Percentiles rank a stretch among this genome's conserved stretches.
phyloP scores from a whole-genome alignment of 352 stramenopile species.

The Elongisporangium senticosum region DNA sequence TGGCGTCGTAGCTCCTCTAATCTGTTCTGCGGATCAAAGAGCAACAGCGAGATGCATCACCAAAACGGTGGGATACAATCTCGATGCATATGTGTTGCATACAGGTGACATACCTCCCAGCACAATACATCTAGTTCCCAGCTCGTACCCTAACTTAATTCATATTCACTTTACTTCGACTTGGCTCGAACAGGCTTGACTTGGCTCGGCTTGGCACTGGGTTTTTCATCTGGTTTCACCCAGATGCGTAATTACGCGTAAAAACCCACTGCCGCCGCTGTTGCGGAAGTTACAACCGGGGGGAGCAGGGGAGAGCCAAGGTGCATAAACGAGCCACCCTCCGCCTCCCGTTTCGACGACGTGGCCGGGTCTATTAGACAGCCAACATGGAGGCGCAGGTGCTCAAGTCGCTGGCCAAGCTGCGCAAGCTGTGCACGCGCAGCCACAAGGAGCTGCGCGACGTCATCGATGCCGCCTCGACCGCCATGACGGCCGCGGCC shows the following conservation, averaged over 20 bases:
- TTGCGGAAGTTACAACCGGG: not conserved
- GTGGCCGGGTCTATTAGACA: not conserved
- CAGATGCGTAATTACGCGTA: not conserved
- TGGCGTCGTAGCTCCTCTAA: too few relatives aligned
- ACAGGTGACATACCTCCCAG: too few relatives aligned
- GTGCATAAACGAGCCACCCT: not conserved
- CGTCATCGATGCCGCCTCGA: constrained; percentile 47
- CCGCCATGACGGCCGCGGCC: constrained; percentile 29
- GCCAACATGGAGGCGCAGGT: constrained; percentile 54
- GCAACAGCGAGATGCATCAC: too few relatives aligned
- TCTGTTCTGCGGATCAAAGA: too few relatives aligned
- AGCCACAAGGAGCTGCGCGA: constrained; percentile 75
- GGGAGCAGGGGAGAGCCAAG: not conserved
- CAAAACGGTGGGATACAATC: too few relatives aligned
- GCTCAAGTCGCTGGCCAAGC: constrained; percentile 68
- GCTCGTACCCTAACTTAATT: too few relatives aligned
- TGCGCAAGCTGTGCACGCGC: constrained; percentile 68
- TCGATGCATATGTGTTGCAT: too few relatives aligned
- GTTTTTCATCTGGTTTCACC: not conserved
- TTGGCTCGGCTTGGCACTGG: not conserved
- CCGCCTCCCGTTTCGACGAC: not conserved
- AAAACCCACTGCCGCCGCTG: constrained; percentile 1
- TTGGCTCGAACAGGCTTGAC: too few relatives aligned
- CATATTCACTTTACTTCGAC: too few relatives aligned
- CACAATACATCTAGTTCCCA: too few relatives aligned